Base-by-base conservation (phyloP, 2,329 filamentous ascomycete species). In the Aspergillus pseudoglaucus region DNA sequence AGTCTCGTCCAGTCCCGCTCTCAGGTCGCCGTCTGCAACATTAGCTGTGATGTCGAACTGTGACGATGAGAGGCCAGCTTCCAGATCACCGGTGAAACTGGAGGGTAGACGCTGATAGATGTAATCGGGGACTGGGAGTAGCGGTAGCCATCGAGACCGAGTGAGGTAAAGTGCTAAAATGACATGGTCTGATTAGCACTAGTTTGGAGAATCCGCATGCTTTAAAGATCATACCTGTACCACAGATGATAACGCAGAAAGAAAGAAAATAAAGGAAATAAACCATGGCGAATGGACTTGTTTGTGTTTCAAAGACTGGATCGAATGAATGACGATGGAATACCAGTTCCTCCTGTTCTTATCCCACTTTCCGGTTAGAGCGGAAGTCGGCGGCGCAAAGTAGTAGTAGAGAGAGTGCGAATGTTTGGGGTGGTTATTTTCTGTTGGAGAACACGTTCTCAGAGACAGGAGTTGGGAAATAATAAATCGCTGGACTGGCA, bases 31-130 rank as follows among this genome's bases (percentile, higher is more conserved):
- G 10, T 79, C 81, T 49, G 84, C 83, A 30, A 98, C 75, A 64
- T 98, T 98, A 53, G 79, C 81, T 8, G 77, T 73, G 22, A 98
- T 79, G 62, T 95, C 87, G 66, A 98, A 98, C 47, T 84, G 87
- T 47, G 78, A 79, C 51, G 87, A 91, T 38, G 84, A 86, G 23
- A 98, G 79, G 17, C 93, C 93, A 14, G 87, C 84, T 69, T 96
- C 91, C 49, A 93, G 84, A 71, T 98, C 93, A 56, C 80, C 83
- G 39, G 83, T 76, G 73, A 97, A 98, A 44, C 80, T 83, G 14
- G 77, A 77, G 0, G 89, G 88, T 1, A 97, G 80, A 27, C 82
- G 85, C 45, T 84, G 78, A 74, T 97, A 96, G 59, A 88, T 71
- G 66, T 85, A 84, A 53, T 78, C 76, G 44, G 78, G 76, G 25